These are phyloP conservation scores for Diaporthe velutina DNA, from an alignment of 2,329 filamentous ascomycete species.

Conservation along the genomic window DNA sequence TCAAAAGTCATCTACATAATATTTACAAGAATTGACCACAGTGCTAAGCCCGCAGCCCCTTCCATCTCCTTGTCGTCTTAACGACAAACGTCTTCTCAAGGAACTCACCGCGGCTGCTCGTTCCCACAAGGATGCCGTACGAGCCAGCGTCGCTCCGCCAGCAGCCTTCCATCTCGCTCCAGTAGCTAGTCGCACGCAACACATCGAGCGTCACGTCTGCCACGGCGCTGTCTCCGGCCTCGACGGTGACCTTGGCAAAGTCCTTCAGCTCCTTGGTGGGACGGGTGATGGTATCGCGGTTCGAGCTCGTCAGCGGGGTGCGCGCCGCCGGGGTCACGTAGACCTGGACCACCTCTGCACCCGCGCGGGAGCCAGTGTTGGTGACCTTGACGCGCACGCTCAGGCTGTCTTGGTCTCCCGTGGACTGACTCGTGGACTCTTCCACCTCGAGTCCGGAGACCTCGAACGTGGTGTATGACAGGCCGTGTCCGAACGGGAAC, in stretches of 20 bases:
- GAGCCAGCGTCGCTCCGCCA: constrained; percentile 54
- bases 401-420: background rate
- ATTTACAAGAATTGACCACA: background rate
- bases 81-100: background rate
- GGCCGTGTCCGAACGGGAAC: constrained; percentile 84
- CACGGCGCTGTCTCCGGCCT: constrained; percentile 50
- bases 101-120: constrained; percentile 45
- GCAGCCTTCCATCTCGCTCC: constrained; percentile 54
- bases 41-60: constrained; percentile 10
- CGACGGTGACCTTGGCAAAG: constrained; percentile 56
- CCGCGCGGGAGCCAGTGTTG: constrained; percentile 45
- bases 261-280: constrained; percentile 58
- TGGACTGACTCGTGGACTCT: background rate
- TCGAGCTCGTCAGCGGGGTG: constrained; percentile 41
- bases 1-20: background rate
- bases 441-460: constrained; percentile 47
- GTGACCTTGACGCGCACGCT: constrained; percentile 59
- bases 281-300: constrained; percentile 46
- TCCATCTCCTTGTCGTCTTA: constrained; percentile 14
- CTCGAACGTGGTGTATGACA: constrained; percentile 81
- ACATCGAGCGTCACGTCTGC: constrained; percentile 49
- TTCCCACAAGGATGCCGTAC: constrained; percentile 54
- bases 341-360: constrained; percentile 48
- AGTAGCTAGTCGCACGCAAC: constrained; percentile 54
- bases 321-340: constrained; percentile 46